Percentiles rank a stretch among this genome's conserved stretches.
Evolutionary conservation across 208 protist species (phyloP).

Genomic region (Trypanosoma brucei): DNA sequence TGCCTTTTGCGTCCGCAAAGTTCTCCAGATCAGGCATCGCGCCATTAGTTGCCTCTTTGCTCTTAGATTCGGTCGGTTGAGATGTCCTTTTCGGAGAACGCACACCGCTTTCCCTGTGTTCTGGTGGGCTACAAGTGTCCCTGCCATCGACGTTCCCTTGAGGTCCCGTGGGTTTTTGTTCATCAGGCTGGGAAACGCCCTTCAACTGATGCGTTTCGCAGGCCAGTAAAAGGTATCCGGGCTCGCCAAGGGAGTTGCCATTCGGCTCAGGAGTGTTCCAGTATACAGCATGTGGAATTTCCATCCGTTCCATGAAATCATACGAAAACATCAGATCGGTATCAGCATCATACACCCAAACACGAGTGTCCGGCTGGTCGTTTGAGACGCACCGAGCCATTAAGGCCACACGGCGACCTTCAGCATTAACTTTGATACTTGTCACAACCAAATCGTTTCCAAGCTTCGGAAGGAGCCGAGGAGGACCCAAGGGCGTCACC

Average conservation of each 20-base stretch:
- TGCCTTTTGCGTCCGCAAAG: slow-evolving; percentile 54
- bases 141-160: slow-evolving; percentile 8
- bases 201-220: slow-evolving; percentile 80
- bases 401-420: slow-evolving; percentile 71
- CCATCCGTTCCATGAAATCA: slow-evolving; percentile 68
- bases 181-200: neutral
- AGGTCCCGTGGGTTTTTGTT: neutral
- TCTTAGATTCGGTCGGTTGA: slow-evolving; percentile 19
- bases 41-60: slow-evolving; percentile 21
- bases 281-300: slow-evolving; percentile 76
- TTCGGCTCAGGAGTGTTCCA: slow-evolving; percentile 89
- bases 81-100: too few species aligned
- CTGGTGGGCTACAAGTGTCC: slow-evolving; percentile 21
- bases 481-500: slow-evolving; percentile 58
- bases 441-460: slow-evolving; percentile 39
- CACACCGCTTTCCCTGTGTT: too few species aligned
- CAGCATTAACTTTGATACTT: slow-evolving; percentile 71
- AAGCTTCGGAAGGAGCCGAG: slow-evolving; percentile 50
- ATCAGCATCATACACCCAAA: slow-evolving; percentile 90
- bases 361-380: slow-evolving; percentile 58
- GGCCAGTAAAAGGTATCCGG: slow-evolving; percentile 84
- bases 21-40: slow-evolving; percentile 81
- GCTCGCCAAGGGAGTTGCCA: slow-evolving; percentile 74
- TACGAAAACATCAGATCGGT: slow-evolving; percentile 74
- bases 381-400: slow-evolving; percentile 55